These are phyloP conservation scores for Mesotaenium endlicherianum DNA, from an alignment of 139 green algal species.

Conservation along the genomic window DNA sequence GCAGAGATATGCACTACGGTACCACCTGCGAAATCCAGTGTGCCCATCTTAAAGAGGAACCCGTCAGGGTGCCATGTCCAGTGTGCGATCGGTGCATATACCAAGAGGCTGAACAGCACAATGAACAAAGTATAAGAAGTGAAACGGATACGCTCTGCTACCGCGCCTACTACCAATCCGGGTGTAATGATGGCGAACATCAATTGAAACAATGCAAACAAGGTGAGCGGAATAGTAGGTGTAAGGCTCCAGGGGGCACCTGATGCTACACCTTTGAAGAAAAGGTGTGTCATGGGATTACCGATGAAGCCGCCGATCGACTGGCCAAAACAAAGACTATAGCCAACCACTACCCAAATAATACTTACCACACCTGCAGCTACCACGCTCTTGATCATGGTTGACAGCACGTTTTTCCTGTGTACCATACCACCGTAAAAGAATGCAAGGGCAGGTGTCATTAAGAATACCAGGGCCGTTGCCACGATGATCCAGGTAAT, in stretches of 20 bases:
- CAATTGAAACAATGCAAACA: constrained; percentile 57
- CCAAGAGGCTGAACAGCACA: constrained; percentile 29
- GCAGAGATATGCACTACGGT: constrained; percentile 58
- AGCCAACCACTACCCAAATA: constrained; percentile 21
- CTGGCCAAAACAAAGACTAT: not conserved
- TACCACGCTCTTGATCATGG: constrained; percentile 51
- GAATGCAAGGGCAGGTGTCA: constrained; percentile 52
- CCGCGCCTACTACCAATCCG: constrained; percentile 50
- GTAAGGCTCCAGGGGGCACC: not conserved
- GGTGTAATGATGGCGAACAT: constrained; percentile 59
- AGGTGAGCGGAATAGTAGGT: constrained; percentile 49
- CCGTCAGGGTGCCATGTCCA: constrained; percentile 47
- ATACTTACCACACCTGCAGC: constrained; percentile 41
- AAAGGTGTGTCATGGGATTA: not conserved
- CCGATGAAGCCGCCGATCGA: not conserved
- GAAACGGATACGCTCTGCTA: constrained; percentile 11
- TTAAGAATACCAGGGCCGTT: constrained; percentile 54
- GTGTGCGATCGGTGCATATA: constrained; percentile 55
- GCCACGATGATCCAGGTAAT: too few relatives aligned
- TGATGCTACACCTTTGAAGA: not conserved
- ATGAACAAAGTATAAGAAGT: not conserved
- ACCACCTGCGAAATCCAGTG: constrained; percentile 57
- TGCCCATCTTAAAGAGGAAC: constrained; percentile 31
- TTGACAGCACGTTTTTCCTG: constrained; percentile 45
- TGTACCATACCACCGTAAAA: constrained; percentile 57